Base-by-base conservation (phyloP, 129 eudicot genomes). In the Mikania micrantha region DNA sequence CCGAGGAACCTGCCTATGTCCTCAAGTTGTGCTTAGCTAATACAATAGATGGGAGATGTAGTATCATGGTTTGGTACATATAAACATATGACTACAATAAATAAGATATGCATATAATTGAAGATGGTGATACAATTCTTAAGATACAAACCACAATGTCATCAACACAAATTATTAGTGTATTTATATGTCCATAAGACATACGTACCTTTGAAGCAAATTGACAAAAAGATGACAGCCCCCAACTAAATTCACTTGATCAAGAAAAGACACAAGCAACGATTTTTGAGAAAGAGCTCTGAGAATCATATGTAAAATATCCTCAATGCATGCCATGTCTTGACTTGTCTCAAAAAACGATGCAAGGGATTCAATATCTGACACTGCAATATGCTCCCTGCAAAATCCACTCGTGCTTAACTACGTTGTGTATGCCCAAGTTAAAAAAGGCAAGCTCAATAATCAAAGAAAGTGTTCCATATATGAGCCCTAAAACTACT, bases 141-240 rank as follows among this genome's bases (percentile, higher is more conserved):
- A 24, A 70, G 29, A 70, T 49, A 35, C 19, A 63, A 73, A 73
- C 6, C 10, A 63, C 42, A 35, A 48, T n/a, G 22, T 73, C 63
- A 31, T n/a, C 22, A 48, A 22, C 31, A 13, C 41, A 63, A 17
- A 40, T 7, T 7, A 7, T 57, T 31, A 29, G 24, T 42, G 41
- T 71, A 20, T 63, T 38, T 35, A 32, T 60, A 60, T 28, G 17
- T 38, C 45, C 64, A 77, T 53, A 72, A 27, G 42, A 66, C 15
- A 66, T 27, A 16, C 70, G 72, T 75, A 94, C 99, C 99, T 85
- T 65, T 80, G 81, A 73, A 94, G 85, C 56, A 94, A 87, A 87
- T 94, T 90, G 67, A 89, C 66, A 82, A 94, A 94, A 61, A 94
- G 83, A 78, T 87, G 95, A 76, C 97, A 94, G 69, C 97, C 97